These are phyloP conservation scores for Poronia punctata DNA, from an alignment of 495 filamentous ascomycete species.

Conservation along the genomic window DNA sequence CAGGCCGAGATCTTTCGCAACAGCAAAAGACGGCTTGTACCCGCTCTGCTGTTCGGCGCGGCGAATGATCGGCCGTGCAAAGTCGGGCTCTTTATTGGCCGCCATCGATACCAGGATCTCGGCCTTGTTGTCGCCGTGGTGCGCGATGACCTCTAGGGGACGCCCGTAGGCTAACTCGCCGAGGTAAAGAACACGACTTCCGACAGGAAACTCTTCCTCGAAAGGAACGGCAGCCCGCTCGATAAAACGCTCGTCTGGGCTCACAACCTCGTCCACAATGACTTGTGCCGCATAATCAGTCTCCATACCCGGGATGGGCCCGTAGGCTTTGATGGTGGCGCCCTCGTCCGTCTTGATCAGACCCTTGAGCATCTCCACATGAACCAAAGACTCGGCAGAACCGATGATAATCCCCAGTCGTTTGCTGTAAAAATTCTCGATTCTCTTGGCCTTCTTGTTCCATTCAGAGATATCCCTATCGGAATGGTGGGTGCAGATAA, in stretches of 20 bases:
- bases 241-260: slow-evolving; percentile 87
- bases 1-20: slow-evolving; percentile 72
- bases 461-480: slow-evolving; percentile 75
- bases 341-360: slow-evolving; percentile 86
- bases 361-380: slow-evolving; percentile 88
- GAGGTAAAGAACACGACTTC: slow-evolving; percentile 84
- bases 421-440: slow-evolving; percentile 83
- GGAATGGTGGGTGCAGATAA: slow-evolving; percentile 61
- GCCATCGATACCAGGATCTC: slow-evolving; percentile 66
- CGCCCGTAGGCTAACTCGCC: slow-evolving; percentile 91
- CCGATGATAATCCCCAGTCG: slow-evolving; percentile 84
- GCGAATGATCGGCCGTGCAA: slow-evolving; percentile 63
- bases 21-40: slow-evolving; percentile 79
- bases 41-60: slow-evolving; percentile 58
- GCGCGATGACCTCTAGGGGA: slow-evolving; percentile 67
- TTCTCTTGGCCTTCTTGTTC: slow-evolving; percentile 73
- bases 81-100: slow-evolving; percentile 68
- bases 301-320: slow-evolving; percentile 78
- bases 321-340: slow-evolving; percentile 89
- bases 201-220: slow-evolving; percentile 83
- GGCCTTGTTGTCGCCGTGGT: slow-evolving; percentile 64
- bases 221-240: slow-evolving; percentile 80
- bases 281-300: slow-evolving; percentile 86
- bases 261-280: slow-evolving; percentile 82
- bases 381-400: slow-evolving; percentile 76